Evolutionary conservation across 768 basidiomycete species (phyloP).

Genomic region (Panaeolus cyanescens): DNA sequence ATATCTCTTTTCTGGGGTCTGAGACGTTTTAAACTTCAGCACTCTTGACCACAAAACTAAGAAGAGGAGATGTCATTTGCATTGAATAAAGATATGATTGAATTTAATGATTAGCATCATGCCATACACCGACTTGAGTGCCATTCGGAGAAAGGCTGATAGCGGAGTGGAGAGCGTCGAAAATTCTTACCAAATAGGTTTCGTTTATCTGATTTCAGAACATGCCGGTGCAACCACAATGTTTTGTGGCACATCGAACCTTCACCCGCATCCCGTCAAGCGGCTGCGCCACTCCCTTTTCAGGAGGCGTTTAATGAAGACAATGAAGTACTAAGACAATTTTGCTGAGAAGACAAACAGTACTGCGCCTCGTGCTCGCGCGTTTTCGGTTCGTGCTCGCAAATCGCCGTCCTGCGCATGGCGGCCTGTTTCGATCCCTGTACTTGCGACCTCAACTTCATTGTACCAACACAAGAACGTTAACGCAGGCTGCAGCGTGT

Average conservation of each 20-base stretch:
- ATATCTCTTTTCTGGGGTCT: too few species aligned
- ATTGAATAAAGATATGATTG: neutral
- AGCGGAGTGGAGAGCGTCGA: too few species aligned
- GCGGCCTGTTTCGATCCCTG: too few species aligned
- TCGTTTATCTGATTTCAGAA: neutral
- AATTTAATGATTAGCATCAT: neutral
- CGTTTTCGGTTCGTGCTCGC: neutral
- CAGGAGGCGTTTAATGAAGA: neutral
- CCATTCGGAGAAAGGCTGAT: too few species aligned
- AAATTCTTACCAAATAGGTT: neutral
- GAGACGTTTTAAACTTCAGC: too few species aligned
- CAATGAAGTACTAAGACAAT: neutral
- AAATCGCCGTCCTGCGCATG: neutral
- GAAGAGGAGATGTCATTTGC: neutral
- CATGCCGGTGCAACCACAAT: neutral
- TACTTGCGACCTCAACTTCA: too few species aligned
- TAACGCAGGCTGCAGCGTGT: neutral
- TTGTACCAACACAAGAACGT: neutral
- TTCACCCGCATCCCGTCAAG: neutral
- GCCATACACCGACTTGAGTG: too few species aligned
- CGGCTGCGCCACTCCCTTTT: neutral
- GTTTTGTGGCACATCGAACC: conserved; percentile 3
- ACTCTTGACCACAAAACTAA: neutral
- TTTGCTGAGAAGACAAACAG: neutral
- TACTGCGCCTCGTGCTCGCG: neutral